Base-by-base conservation (phyloP, 1,284 basidiomycete species). In the Ganoderma sinense region DNA sequence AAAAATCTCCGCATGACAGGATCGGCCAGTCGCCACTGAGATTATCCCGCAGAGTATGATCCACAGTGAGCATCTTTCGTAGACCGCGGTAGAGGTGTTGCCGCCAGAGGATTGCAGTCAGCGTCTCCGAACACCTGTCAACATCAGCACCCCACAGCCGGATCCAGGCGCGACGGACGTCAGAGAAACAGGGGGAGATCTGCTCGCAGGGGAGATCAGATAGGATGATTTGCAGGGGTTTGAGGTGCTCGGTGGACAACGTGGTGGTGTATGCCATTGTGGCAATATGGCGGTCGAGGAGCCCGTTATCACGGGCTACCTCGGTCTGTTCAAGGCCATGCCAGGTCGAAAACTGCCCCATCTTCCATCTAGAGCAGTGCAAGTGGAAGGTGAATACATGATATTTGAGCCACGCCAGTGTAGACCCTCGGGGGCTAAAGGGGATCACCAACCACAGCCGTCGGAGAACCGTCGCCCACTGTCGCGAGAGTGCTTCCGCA, bases 221-320 rank as follows among this genome's bases (percentile, higher is more conserved):
- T 59, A 55, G 53, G 14, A 55, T 10, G 16, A 55, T 6, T 29
- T 29, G 53, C 1, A 65, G 14, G 20, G 26, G 16, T 26, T 65
- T 41, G 6, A 72, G 61, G 48, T 55, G 65, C 1, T 45, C 45
- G 18, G 71, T 39, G 29, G 69, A 66, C 48, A 72, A 65, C 7
- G 71, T 69, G 5, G 64, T 69, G 18, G 66, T 69, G 61, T 72
- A 72, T 11, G 71, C 71, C 58, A 64, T 69, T 20, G 64, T 61
- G 6, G 66, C 71, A 5, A 69, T 64, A 45, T 68, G 66, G 41
- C 71, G 63, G 48, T 72, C 71, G 45, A 72, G 71, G 40, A 18
- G 16, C n/a, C 56, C 31, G 33, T 53, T 68, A 10, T 29, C 53
- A 5, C 45, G 36, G 14, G 71, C 67, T 31, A 72, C 68, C 16